Conservation (phyloP, 2,329 filamentous ascomycete species). For the Amylocarpus encephaloides region DNA sequence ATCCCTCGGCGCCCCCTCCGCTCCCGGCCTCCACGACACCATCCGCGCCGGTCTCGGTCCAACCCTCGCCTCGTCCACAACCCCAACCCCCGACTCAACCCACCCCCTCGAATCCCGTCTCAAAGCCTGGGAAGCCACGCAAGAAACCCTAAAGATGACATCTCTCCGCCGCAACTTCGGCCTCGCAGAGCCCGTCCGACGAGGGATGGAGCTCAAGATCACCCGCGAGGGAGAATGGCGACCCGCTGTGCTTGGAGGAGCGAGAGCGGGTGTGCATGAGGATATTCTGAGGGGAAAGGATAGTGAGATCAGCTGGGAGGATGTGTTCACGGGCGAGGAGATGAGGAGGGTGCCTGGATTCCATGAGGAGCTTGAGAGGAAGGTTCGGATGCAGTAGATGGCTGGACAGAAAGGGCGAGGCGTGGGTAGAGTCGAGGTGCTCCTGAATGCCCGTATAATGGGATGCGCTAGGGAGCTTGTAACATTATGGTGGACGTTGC, state of each 20-base stretch:
- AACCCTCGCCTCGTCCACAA: conserved; percentile 43
- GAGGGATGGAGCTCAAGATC: conserved; percentile 94
- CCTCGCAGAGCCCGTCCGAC: conserved; percentile 83
- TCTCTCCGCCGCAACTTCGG: conserved; percentile 81
- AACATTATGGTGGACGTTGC: too few relatives aligned
- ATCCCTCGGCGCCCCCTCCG: conserved; percentile 73
- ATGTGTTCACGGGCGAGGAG: conserved; percentile 80
- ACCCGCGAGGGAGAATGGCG: conserved; percentile 73
- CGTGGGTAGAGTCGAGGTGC: background rate
- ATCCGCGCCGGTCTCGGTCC: conserved; percentile 77
- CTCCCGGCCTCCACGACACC: conserved; percentile 87
- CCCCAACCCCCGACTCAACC: conserved; percentile 45
- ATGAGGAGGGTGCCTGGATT: conserved; percentile 63
- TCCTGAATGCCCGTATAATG: background rate
- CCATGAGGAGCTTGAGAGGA: conserved; percentile 91
- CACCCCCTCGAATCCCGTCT: conserved; percentile 93
- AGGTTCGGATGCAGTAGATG: conserved; percentile 63
- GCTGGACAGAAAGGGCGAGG: conserved; percentile 49
- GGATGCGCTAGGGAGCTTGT: background rate
- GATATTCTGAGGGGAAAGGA: conserved; percentile 83
- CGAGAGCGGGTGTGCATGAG: conserved; percentile 62
- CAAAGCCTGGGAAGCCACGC: conserved; percentile 81
- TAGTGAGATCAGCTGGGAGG: conserved; percentile 79
- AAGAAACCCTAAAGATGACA: conserved; percentile 84
- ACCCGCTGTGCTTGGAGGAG: conserved; percentile 59